Base-by-base conservation (phyloP, 106 monocot genomes). In the Cymbidium sinense region DNA sequence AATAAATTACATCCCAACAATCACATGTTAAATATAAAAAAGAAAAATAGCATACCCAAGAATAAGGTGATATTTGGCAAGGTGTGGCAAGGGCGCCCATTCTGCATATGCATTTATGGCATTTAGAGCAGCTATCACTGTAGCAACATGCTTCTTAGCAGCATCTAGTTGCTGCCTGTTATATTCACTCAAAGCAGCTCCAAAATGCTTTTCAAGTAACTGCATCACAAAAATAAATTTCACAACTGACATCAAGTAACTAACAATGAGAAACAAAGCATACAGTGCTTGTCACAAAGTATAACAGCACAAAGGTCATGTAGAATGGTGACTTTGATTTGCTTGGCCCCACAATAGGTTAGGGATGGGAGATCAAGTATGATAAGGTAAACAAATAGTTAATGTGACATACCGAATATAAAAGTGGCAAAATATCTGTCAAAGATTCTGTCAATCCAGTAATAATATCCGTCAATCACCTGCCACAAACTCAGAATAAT, bases 101-200 rank as follows among this genome's bases (percentile, higher is more conserved):
- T 95, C 98, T 69, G 90, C 94, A 86, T 99, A 99, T 20, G 98
- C 98, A 85, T 92, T 94, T 39, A 88, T 78, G 76, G 99, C 99
- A 93, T 99, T 95, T 75, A 99, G 77, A 50, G 78, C 77, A 78
- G 99, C 90, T 51, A 86, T 95, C 12, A 99, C 90, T 77, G 89
- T 89, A 7, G 86, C 79, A 34, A 81, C 87, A 85, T 99, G 94
- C 58, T 88, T 87, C 79, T 88, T 92, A 74, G 95, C 89, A 41
- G 76, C 78, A 65, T 86, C 86, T 65, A 87, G 47, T 39, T 95
- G 87, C 78, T 99, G 87, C 36, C 37, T 90, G 2, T 76, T 76
- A 78, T 80, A 90, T 82, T 88, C 92, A 76, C 70, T 86, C 77
- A 92, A 81, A 81, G 90, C 92, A 80, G 87, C 88, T 76, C 87